Percentiles rank a stretch among this genome's conserved stretches.
Evolutionary conservation across 2,329 filamentous ascomycete genomes (phyloP).

Genomic region (Alternaria angustiovoidea): DNA sequence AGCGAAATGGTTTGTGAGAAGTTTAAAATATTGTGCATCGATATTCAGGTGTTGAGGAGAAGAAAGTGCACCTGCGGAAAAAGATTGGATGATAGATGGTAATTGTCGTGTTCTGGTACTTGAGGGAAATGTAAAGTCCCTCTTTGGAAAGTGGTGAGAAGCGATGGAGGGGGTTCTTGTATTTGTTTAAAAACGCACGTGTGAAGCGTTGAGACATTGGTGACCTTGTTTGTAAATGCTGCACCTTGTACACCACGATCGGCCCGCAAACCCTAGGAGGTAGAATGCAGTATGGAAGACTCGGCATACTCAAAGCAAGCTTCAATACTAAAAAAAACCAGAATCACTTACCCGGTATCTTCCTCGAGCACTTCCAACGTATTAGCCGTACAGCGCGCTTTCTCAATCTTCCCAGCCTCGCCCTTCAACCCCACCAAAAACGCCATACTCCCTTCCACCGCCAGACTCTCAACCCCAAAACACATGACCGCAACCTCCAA

Average conservation of each 20-base stretch:
- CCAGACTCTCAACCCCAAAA: conserved; percentile 19
- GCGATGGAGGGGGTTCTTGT: too few relatives aligned
- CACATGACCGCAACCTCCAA: conserved; percentile 21
- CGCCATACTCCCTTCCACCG: conserved; percentile 14
- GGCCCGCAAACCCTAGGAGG: not conserved
- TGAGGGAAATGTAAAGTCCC: too few relatives aligned
- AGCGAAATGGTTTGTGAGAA: too few relatives aligned
- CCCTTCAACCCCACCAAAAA: conserved; percentile 13
- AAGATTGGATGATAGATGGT: too few relatives aligned
- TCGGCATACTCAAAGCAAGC: not conserved
- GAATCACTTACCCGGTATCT: not conserved
- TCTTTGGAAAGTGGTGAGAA: too few relatives aligned
- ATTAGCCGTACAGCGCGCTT: not conserved
- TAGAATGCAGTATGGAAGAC: not conserved
- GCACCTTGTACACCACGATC: not conserved
- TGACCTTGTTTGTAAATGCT: not conserved
- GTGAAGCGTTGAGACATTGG: too few relatives aligned
- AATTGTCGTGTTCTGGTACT: too few relatives aligned
- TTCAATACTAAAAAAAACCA: not conserved
- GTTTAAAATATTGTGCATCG: too few relatives aligned
- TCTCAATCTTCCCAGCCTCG: not conserved
- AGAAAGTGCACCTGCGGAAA: too few relatives aligned
- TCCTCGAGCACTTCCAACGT: not conserved
- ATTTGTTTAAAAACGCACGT: too few relatives aligned
- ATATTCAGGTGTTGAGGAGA: too few relatives aligned